Conservation (phyloP, 768 basidiomycete species). For the Mycena amicta region DNA sequence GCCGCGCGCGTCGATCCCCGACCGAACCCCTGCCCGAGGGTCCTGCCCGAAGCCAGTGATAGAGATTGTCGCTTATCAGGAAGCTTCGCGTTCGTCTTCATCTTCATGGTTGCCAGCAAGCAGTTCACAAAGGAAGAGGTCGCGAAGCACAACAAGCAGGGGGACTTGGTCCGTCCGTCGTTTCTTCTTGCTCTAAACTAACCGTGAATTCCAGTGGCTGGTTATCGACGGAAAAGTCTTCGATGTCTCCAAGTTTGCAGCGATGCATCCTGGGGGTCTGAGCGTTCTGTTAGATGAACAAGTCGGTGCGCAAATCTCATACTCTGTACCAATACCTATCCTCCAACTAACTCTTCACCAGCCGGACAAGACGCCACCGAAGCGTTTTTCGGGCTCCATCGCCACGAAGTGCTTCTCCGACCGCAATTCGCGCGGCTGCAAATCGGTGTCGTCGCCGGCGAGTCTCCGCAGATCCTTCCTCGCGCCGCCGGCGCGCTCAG, state of each 20-base stretch:
- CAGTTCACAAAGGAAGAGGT: not conserved
- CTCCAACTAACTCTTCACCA: no score
- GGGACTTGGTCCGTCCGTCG: not conserved
- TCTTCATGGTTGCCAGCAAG: not conserved
- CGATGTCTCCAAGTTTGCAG: slow-evolving; percentile 78
- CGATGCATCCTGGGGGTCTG: slow-evolving; percentile 82
- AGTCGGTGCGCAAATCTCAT: slow-evolving; percentile 39
- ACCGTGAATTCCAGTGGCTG: slow-evolving; percentile 17
- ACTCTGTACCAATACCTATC: no score
- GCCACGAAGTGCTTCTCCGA: slow-evolving; percentile 42
- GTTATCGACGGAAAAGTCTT: slow-evolving; percentile 72
- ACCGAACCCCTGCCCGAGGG: no score
- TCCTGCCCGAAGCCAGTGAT: no score
- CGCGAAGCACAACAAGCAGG: not conserved
- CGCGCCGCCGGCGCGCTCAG: slow-evolving; percentile 55
- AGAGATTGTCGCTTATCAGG: no score
- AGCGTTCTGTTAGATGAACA: slow-evolving; percentile 75
- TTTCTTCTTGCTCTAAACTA: no score
- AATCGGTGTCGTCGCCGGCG: slow-evolving; percentile 62
- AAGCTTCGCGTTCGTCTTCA: no score
- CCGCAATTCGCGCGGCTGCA: slow-evolving; percentile 54
- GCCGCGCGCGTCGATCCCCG: no score
- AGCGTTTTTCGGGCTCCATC: slow-evolving; percentile 22
- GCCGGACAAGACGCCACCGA: slow-evolving; percentile 70
- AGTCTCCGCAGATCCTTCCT: slow-evolving; percentile 46